Percentiles rank a stretch among this genome's conserved stretches.
Conservation (phyloP, 164 flowering plant genomes). For the Sedum album region DNA sequence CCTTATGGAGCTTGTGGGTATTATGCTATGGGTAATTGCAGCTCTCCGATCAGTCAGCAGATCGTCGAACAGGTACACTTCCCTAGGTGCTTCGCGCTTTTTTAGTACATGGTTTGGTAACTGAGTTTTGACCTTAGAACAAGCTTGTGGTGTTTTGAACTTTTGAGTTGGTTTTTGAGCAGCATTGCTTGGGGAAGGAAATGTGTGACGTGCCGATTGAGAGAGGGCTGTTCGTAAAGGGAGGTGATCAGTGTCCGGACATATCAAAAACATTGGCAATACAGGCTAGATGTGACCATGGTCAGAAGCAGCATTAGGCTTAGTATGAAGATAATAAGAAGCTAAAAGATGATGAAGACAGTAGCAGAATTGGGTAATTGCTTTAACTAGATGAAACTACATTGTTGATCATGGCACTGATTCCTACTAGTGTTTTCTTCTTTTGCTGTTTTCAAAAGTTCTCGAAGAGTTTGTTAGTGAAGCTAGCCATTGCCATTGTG, state of each 20-base stretch:
- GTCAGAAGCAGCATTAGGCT: neutral
- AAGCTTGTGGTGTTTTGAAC: no score
- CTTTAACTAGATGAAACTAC: neutral
- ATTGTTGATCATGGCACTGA: neutral
- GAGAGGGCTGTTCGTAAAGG: constrained; percentile 17
- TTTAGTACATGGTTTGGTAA: neutral
- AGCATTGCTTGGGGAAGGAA: constrained; percentile 67
- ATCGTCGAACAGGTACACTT: constrained; percentile 3
- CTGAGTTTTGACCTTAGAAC: no score
- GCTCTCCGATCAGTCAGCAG: constrained; percentile 14
- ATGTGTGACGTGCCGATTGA: constrained; percentile 40
- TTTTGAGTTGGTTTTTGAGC: constrained; percentile 8
- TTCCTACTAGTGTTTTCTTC: neutral
- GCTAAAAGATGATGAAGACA: neutral
- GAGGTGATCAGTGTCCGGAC: constrained; percentile 31
- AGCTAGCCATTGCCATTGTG: no score
- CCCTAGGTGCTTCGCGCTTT: neutral
- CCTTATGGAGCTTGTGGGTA: constrained; percentile 59
- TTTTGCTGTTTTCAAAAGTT: neutral
- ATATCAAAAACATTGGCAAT: constrained; percentile 48
- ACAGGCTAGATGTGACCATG: constrained; percentile 44
- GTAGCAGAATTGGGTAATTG: neutral
- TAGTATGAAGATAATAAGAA: neutral
- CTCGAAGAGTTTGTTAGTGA: no score
- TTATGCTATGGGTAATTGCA: constrained; percentile 40